phyloP scores from a whole-genome alignment of 2,329 filamentous ascomycete genomes.

The Trichoderma sp. region DNA sequence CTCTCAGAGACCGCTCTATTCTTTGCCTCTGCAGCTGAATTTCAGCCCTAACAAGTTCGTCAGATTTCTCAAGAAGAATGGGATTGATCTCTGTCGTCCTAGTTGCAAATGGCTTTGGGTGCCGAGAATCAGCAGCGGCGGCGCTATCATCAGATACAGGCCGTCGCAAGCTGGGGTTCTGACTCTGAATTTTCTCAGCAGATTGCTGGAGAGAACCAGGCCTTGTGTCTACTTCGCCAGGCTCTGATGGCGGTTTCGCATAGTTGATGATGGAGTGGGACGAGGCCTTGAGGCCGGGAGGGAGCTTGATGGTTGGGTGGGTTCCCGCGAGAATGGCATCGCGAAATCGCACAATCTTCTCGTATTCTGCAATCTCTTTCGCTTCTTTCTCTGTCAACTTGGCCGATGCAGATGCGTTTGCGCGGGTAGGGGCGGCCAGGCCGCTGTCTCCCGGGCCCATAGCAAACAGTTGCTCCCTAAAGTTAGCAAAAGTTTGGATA shows the following conservation, averaged over 20 bases:
- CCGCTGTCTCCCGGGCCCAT: conserved; percentile 31
- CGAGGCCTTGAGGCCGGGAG: conserved; percentile 39
- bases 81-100: conserved; percentile 72
- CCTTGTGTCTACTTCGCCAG: conserved; percentile 21
- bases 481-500: neutral
- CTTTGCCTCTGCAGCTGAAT: conserved; percentile 75
- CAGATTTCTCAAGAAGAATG: conserved; percentile 81
- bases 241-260: conserved; percentile 17
- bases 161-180: neutral
- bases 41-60: conserved; percentile 79
- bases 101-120: conserved; percentile 28
- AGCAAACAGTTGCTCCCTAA: neutral
- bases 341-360: conserved; percentile 76
- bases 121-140: neutral
- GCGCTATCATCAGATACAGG: neutral
- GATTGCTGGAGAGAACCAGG: neutral
- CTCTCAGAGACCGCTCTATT: conserved; percentile 72
- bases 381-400: conserved; percentile 46
- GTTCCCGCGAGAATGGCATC: conserved; percentile 78
- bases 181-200: neutral
- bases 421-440: conserved; percentile 22
- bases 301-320: conserved; percentile 62
- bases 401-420: conserved; percentile 25
- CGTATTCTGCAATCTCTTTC: conserved; percentile 66
- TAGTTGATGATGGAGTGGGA: conserved; percentile 18